Base-by-base conservation (phyloP, 441 rosid genomes). In the Erodium moschatum region DNA sequence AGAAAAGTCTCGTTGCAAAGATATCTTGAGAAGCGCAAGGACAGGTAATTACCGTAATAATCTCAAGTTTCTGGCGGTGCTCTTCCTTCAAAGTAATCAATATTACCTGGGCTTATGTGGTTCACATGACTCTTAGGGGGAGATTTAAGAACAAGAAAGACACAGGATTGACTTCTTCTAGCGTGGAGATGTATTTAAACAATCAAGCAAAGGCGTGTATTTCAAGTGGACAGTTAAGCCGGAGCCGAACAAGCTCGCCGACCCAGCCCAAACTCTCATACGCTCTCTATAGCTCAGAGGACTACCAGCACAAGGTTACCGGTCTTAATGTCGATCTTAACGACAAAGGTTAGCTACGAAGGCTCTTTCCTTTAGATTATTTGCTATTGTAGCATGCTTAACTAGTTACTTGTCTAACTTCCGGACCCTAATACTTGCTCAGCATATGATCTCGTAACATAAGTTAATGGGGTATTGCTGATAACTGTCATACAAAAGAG, bases 21-120 rank as follows among this genome's bases (percentile, higher is more conserved):
- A 81, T 91, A 87, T 73, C 85, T 60, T n/a, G 93, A 89, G 66
- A 91, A 89, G 85, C 80, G 84, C 24, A 89, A 89, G 68, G 96
- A 89, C 80, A 91, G 97, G 97, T 91, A 54, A 15, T 19, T 21
- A 24, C 67, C 65, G 63, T 10, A 3, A 15, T 69, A 40, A 62
- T 56, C 13, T 35, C 42, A 6, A 27, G 9, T 69, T 31, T 68
- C 48, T 6, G 13, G 29, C 0, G 2, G 3, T 62, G 42, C 33
- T 50, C 46, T 40, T 67, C 44, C 19, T 71, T 69, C 62, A 12
- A 54, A 50, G 40, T 1, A 19, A 18, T 54, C 71, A 62, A 29
- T 42, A 11, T 18, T 33, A 27, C 44, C 48, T 1, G 11, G 46
- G 52, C 42, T 73, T 40, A 68, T 35, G 13, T n/a, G 44, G 66